phyloP scores from a whole-genome alignment of 2,329 filamentous ascomycete genomes.

The Claviceps purpurea region DNA sequence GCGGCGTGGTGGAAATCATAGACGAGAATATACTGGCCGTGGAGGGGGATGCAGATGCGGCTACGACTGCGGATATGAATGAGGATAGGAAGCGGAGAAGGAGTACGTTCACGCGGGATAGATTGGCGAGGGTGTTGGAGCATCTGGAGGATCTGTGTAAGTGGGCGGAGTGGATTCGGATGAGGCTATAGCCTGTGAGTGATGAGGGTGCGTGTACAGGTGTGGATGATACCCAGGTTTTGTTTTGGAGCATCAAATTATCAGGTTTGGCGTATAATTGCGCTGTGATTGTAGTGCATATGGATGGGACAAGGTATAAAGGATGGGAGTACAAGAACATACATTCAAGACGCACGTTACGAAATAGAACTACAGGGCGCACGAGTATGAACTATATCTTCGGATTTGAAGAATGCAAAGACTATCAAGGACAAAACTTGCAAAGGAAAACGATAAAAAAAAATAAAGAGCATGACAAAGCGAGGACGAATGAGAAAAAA shows the following conservation, averaged over 20 bases:
- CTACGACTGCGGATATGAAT: background rate
- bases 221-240: background rate
- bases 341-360: no score
- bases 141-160: slow-evolving; percentile 37
- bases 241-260: background rate
- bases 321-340: no score
- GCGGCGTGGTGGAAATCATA: slow-evolving; percentile 43
- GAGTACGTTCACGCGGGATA: slow-evolving; percentile 25
- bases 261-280: no score
- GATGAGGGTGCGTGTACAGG: background rate
- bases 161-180: slow-evolving; percentile 41
- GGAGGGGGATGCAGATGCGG: slow-evolving; percentile 6
- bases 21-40: slow-evolving; percentile 37
- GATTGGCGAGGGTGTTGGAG: slow-evolving; percentile 33
- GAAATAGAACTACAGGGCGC: no score
- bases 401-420: no score
- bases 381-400: no score
- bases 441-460: no score
- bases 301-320: no score
- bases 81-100: slow-evolving; percentile 15
- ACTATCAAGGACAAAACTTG: no score
- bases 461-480: no score
- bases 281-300: no score
- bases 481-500: no score
- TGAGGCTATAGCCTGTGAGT: slow-evolving; percentile 15